These are phyloP conservation scores for Rhizophora apiculata DNA, from an alignment of 345 rosid species.

Conservation along the genomic window DNA sequence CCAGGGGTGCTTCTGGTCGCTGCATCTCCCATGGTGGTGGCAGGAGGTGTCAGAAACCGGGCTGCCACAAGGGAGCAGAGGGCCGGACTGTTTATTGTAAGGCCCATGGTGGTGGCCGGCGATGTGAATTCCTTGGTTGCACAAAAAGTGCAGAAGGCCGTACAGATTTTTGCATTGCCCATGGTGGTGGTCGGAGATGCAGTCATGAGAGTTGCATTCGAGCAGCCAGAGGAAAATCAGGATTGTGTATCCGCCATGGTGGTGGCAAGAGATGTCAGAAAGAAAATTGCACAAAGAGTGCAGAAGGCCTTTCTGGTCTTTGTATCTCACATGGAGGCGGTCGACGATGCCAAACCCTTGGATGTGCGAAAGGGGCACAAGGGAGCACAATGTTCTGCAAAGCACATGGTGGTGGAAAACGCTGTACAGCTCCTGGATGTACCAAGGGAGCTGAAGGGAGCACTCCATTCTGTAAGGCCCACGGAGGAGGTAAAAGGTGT, in stretches of 20 bases:
- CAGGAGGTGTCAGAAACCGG: constrained; percentile 81
- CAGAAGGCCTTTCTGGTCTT: constrained; percentile 94
- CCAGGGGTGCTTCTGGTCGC: constrained; percentile 96
- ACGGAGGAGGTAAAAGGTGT: constrained; percentile 97
- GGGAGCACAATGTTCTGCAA: constrained; percentile 98
- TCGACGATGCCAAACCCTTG: constrained; percentile 73
- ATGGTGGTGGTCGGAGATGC: constrained; percentile 97
- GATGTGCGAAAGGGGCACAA: constrained; percentile 94
- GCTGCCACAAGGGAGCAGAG: constrained; percentile 96
- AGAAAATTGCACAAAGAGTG: constrained; percentile 86
- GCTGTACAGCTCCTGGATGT: constrained; percentile 74
- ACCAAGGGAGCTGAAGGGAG: constrained; percentile 99
- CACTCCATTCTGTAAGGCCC: constrained; percentile 93
- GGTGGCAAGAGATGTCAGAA: constrained; percentile 95
- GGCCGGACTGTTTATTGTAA: constrained; percentile 97
- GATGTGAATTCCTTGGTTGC: constrained; percentile 94
- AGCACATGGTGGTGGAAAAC: constrained; percentile 97
- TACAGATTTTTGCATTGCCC: constrained; percentile 90
- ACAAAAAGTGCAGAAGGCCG: constrained; percentile 99
- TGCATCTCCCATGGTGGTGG: constrained; percentile 99
- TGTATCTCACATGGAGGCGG: constrained; percentile 99
- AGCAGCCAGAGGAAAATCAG: constrained; percentile 96
- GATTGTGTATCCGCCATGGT: constrained; percentile 92
- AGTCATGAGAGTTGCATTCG: constrained; percentile 72
- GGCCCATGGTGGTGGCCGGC: constrained; percentile 97